Conservation (phyloP, 108 stramenopile species). For the Mediolabrus comicus region DNA sequence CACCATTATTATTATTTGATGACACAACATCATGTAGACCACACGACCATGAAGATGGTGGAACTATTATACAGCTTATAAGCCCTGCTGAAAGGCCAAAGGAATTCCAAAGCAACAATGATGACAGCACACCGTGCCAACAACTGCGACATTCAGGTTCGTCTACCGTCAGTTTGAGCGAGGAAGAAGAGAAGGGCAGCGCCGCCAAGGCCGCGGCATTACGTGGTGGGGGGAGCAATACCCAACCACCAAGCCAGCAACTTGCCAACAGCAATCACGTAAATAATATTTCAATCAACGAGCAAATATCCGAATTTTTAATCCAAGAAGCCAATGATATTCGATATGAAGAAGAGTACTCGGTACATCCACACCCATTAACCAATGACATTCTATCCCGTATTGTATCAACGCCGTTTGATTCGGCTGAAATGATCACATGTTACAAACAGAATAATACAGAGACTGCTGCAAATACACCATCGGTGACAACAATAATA, state of each 20-base stretch:
- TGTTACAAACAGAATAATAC: not conserved
- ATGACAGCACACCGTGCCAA: not conserved
- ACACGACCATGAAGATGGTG: not conserved
- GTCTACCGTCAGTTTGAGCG: not conserved
- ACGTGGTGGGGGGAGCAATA: not conserved
- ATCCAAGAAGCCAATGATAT: not conserved
- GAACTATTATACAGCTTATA: not conserved
- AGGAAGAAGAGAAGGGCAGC: not conserved
- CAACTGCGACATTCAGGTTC: not conserved
- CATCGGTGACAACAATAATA: not conserved
- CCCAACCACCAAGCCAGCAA: not conserved
- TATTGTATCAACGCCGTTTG: slow-evolving; percentile 2
- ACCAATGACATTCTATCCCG: slow-evolving; percentile 5
- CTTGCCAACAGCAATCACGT: not conserved
- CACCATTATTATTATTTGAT: too few species aligned
- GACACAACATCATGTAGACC: not conserved
- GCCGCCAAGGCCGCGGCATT: too few species aligned
- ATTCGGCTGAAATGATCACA: not conserved
- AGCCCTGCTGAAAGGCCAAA: not conserved
- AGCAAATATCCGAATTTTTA: not conserved
- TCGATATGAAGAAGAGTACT: not conserved
- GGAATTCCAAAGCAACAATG: not conserved
- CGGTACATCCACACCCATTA: not conserved
- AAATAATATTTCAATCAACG: not conserved
- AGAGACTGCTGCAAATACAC: not conserved